phyloP scores from a whole-genome alignment of 2,329 filamentous ascomycete genomes.

The Xylariales sp. region DNA sequence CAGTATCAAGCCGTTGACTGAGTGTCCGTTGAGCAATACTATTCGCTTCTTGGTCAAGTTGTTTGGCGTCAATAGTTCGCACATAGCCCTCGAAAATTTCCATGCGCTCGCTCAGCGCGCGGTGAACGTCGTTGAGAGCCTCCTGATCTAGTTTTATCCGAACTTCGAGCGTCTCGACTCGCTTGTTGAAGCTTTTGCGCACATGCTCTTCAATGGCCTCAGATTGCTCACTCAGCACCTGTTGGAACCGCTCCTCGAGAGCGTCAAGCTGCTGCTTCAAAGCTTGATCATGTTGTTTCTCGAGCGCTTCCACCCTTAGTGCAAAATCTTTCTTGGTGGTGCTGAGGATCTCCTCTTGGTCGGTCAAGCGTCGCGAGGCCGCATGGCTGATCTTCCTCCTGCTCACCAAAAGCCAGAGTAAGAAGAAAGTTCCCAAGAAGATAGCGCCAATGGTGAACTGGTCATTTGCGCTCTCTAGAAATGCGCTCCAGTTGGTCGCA shows the following conservation, averaged over 20 bases:
- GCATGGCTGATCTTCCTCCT: conserved; percentile 27
- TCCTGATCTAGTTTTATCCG: conserved; percentile 46
- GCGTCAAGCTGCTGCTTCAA: conserved; percentile 34
- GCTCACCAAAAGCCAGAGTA: conserved; percentile 34
- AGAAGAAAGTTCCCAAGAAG: conserved; percentile 30
- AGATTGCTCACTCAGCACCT: conserved; percentile 35
- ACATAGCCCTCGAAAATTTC: conserved; percentile 45
- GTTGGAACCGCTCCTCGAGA: conserved; percentile 40
- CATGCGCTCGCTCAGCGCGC: conserved; percentile 41
- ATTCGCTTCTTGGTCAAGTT: conserved; percentile 46
- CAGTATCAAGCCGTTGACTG: conserved; percentile 41
- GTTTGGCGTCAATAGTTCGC: conserved; percentile 43
- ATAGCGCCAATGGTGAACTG: conserved; percentile 33
- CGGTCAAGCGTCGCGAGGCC: conserved; percentile 5
- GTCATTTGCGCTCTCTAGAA: conserved; percentile 14
- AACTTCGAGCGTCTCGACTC: conserved; percentile 42
- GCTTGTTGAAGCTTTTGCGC: conserved; percentile 42
- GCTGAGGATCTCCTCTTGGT: conserved; percentile 34
- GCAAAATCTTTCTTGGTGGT: conserved; percentile 33
- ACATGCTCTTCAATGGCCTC: conserved; percentile 40
- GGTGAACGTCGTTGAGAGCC: conserved; percentile 42
- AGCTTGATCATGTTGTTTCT: conserved; percentile 36
- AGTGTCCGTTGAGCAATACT: conserved; percentile 41
- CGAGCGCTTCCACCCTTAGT: conserved; percentile 37
- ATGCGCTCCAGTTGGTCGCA: conserved; percentile 4